Conservation (phyloP, 139 green algal species). For the Chlorella sorokiniana region DNA sequence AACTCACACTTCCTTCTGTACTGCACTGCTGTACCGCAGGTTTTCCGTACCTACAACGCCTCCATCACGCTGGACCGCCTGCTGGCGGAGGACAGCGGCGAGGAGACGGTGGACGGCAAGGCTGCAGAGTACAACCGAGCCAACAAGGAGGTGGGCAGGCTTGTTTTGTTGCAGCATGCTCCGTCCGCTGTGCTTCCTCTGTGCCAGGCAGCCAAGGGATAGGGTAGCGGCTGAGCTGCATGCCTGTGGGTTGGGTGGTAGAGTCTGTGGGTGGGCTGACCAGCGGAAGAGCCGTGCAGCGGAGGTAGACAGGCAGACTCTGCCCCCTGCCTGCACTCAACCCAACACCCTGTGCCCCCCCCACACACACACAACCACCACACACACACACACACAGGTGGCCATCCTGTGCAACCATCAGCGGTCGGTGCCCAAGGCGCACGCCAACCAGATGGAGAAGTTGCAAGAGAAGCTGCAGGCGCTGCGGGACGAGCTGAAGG, state of each 20-base stretch:
- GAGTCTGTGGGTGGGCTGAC: too few relatives aligned
- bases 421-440: conserved; percentile 86
- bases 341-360: neutral
- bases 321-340: neutral
- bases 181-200: too few relatives aligned
- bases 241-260: too few relatives aligned
- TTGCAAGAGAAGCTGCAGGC: conserved; percentile 65
- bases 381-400: conserved; percentile 62
- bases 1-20: neutral
- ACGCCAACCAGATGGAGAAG: conserved; percentile 86
- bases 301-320: too few relatives aligned
- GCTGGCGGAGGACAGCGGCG: conserved; percentile 62
- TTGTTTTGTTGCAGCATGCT: neutral
- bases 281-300: too few relatives aligned
- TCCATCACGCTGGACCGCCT: conserved; percentile 91
- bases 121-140: conserved; percentile 92
- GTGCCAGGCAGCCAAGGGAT: neutral
- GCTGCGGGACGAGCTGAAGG: conserved; percentile 47
- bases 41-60: conserved; percentile 99
- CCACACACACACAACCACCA: neutral
- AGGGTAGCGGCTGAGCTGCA: neutral
- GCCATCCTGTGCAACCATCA: conserved; percentile 99
- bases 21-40: conserved; percentile 46
- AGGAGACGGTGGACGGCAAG: conserved; percentile 42
- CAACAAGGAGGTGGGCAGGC: conserved; percentile 91